Percentiles rank a stretch among this genome's conserved stretches.
Conservation (phyloP, 352 stramenopile species). For the Pythium dissimile region DNA sequence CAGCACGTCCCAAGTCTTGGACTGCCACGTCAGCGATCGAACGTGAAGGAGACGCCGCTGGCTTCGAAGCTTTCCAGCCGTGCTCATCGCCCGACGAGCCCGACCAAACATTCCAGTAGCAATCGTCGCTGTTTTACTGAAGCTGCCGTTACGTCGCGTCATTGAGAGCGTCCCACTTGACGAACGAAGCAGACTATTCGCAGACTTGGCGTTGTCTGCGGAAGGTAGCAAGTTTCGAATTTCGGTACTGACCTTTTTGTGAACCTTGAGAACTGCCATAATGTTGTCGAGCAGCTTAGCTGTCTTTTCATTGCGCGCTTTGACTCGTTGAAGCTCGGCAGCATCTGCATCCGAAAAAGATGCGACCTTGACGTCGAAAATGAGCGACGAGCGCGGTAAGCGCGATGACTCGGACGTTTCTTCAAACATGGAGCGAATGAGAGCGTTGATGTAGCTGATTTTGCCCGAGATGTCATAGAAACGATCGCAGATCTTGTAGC, state of each 20-base stretch:
- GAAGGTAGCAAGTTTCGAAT: conserved; percentile 20
- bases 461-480: conserved; percentile 36
- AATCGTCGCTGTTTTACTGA: conserved; percentile 7
- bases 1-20: conserved; percentile 39
- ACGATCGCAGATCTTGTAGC: conserved; percentile 30
- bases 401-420: neutral
- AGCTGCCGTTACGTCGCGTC: conserved; percentile 8
- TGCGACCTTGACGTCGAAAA: neutral
- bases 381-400: neutral
- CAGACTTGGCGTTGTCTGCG: conserved; percentile 1
- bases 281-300: conserved; percentile 31
- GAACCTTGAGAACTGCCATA: conserved; percentile 32
- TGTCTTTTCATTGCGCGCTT: conserved; percentile 30
- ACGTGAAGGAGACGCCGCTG: conserved; percentile 22
- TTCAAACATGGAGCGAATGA: conserved; percentile 17
- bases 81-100: conserved; percentile 25
- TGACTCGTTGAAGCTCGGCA: conserved; percentile 21
- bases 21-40: conserved; percentile 28
- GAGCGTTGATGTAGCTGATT: conserved; percentile 4
- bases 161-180: conserved; percentile 4
- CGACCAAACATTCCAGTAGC: conserved; percentile 17
- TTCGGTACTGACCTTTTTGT: conserved; percentile 37
- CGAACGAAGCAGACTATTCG: neutral
- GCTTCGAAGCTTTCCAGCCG: conserved; percentile 17
- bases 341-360: conserved; percentile 10